Evolutionary conservation across 352 stramenopile genomes (phyloP).

Genomic region (Phytophthora rubi): DNA sequence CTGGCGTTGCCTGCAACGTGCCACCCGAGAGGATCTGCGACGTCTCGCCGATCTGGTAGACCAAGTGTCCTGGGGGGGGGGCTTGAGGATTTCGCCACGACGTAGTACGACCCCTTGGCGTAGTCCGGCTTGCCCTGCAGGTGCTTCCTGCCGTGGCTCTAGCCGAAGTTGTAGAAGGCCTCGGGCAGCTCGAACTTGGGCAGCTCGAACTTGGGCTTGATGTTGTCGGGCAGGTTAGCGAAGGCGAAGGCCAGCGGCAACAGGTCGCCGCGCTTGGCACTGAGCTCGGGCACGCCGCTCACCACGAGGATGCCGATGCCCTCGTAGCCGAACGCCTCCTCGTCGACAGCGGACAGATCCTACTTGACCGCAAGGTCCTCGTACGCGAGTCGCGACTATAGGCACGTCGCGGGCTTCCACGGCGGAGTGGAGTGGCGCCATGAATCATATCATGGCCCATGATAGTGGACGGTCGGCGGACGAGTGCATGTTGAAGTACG

Average conservation of each 20-base stretch:
- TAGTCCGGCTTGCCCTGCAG: conserved; percentile 93
- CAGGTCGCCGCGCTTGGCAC: conserved; percentile 70
- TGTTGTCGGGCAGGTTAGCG: conserved; percentile 76
- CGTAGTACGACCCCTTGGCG: conserved; percentile 97
- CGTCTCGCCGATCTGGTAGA: conserved; percentile 97
- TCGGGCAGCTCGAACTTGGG: conserved; percentile 83
- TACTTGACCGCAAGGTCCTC: conserved; percentile 52
- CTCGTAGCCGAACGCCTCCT: conserved; percentile 89
- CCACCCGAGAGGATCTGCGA: conserved; percentile 95
- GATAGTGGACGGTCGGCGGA: conserved; percentile 5
- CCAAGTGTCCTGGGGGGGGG: conserved; percentile 87
- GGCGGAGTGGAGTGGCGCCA: conserved; percentile 20
- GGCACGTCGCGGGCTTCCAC: conserved; percentile 56
- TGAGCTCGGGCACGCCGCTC: conserved; percentile 83
- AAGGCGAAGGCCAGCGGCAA: conserved; percentile 90
- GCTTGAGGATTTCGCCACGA: conserved; percentile 88
- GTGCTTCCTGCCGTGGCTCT: conserved; percentile 97
- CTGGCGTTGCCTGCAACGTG: conserved; percentile 90
- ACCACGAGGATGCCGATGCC: conserved; percentile 92
- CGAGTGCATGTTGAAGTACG: not conserved
- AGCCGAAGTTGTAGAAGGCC: conserved; percentile 95
- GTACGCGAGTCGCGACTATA: conserved; percentile 52
- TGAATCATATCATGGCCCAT: too few relatives aligned
- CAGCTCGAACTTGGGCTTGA: conserved; percentile 88
- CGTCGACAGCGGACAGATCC: conserved; percentile 58